Evolutionary conservation across 352 stramenopile species (phyloP), one percentile per base, ranked within the genome.

Genomic region (Phytophthora agathidicida): DNA sequence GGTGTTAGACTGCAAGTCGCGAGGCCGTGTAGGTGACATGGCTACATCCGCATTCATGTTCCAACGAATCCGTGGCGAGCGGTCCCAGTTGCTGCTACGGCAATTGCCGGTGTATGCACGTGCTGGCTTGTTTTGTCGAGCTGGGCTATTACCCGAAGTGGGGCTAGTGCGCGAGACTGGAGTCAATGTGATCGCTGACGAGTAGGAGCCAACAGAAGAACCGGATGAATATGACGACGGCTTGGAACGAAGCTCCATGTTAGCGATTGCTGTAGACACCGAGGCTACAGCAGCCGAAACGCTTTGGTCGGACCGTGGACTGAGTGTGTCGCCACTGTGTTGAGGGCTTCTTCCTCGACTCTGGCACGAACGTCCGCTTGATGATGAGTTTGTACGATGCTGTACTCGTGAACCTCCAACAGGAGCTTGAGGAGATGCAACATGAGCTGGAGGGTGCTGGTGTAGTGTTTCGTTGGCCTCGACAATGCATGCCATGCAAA

Each of bases 401-500:
- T 54, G 26, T 8, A 5, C 24, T 4, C 17, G 14, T 4, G 42
- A 14, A 1, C 14, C 7, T 14, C 14, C n/a, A 8, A n/a, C 7
- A 4, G 41, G 26, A 10, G 43, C 41, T 33, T 41, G 33, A 45
- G 47, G 13, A 47, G 31, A 47, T 3, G 19, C 20, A 33, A 27
- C 32, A 7, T 26, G 14, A 24, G 46, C 8, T 11, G 38, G 42
- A 27, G 17, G 36, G 3, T 10, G 35, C 19, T 63, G 36, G 13
- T 59, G 44, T 7, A 52, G 23, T 4, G 60, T 53, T 3, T 71
- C 49, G 49, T 79, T 79, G 35, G 73, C 69, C 22, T 73, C 69
- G 22, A 82, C 26, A 30, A 82, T 69, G 56, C 73, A 82, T 7
- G 58, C 67, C 49, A 73, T 75, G 45, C 73, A 82, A 33, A 73